Percentiles rank a stretch among this genome's conserved stretches.
These are phyloP conservation scores for Thraustochytrium sp. DNA, from an alignment of 352 stramenopile genomes.

Conservation along the genomic window DNA sequence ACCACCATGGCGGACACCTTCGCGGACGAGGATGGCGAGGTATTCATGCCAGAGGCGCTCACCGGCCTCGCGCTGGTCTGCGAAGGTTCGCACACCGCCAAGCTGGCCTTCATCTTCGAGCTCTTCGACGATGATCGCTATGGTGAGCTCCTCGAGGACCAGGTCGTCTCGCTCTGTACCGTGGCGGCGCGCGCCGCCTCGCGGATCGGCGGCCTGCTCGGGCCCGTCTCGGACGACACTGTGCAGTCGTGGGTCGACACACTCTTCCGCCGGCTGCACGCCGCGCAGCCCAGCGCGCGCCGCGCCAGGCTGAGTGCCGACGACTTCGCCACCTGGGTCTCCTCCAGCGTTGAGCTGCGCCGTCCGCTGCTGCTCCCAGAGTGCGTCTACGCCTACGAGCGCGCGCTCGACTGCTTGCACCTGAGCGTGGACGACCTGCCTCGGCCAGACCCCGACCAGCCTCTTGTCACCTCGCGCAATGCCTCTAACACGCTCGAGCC, in stretches of 20 bases:
- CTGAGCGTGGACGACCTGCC: neutral
- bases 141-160: conserved; percentile 15
- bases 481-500: neutral
- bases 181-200: neutral
- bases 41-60: conserved; percentile 2
- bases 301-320: neutral
- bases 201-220: neutral
- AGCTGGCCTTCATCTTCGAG: neutral
- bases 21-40: neutral
- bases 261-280: neutral
- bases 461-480: neutral
- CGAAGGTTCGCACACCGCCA: neutral
- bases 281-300: neutral
- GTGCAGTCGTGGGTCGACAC: neutral
- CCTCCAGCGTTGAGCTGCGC: neutral
- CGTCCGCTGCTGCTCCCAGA: neutral
- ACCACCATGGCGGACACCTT: neutral
- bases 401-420: neutral
- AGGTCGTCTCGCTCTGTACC: neutral
- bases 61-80: neutral
- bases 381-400: neutral
- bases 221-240: neutral
- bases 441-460: neutral
- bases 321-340: neutral
- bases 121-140: neutral